phyloP scores from a whole-genome alignment of 768 basidiomycete genomes.

The Cubamyces sp. region DNA sequence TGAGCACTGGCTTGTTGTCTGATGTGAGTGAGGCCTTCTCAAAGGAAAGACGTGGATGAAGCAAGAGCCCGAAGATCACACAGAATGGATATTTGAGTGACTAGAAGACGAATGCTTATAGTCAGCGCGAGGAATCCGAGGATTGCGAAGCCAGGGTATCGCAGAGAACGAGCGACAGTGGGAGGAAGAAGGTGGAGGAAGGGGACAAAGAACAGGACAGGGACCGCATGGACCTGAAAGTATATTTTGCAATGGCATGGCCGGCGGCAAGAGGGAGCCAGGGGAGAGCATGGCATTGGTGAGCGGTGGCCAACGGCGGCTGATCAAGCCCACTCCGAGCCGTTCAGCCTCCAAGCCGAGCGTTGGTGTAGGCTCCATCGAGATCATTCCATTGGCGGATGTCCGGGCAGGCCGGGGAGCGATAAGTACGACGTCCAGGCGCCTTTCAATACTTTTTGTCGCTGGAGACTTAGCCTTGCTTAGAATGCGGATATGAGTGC shows the following conservation, averaged over 20 bases:
- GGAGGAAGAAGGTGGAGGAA: not conserved
- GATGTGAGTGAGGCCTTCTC: too few relatives aligned
- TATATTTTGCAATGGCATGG: not conserved
- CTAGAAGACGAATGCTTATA: not conserved
- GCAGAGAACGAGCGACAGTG: not conserved
- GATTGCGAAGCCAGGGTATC: not conserved
- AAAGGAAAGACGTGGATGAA: too few relatives aligned
- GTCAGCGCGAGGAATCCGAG: too few relatives aligned
- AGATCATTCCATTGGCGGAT: conserved; percentile 1
- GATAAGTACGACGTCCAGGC: not conserved
- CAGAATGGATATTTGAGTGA: not conserved
- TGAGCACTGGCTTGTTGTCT: not conserved
- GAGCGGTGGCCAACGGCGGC: not conserved
- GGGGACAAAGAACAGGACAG: not conserved
- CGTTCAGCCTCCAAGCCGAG: not conserved
- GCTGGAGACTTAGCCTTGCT: not conserved
- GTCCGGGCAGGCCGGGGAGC: not conserved
- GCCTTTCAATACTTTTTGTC: not conserved
- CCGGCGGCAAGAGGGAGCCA: conserved; percentile 4
- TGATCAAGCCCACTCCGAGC: not conserved
- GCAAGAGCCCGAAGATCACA: not conserved
- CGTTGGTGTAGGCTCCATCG: conserved; percentile 3
- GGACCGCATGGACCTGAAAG: not conserved
- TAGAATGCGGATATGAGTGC: too few relatives aligned
- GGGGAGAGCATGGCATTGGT: not conserved